A percentile compares a stretch with the other conserved stretches of the same genome.
These are phyloP conservation scores for Paracamarosporium sp. DNA, from an alignment of 2,329 filamentous ascomycete species.

Conservation along the genomic window DNA sequence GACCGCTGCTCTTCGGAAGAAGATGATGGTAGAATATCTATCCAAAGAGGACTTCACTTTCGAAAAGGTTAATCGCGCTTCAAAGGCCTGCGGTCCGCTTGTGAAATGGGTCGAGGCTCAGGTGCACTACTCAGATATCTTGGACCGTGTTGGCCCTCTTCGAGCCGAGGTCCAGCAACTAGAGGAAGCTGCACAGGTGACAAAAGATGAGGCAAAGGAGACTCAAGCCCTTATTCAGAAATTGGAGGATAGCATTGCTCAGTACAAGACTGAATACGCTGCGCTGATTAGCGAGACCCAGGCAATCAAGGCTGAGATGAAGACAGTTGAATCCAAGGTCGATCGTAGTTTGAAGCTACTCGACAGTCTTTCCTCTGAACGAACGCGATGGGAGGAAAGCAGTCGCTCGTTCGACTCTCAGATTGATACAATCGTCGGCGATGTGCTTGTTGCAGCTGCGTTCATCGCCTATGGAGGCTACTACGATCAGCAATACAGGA, in stretches of 20 bases:
- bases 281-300: slow-evolving; percentile 96
- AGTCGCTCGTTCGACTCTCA: slow-evolving; percentile 99
- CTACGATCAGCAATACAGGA: slow-evolving; percentile 97
- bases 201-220: slow-evolving; percentile 89
- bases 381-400: slow-evolving; percentile 92
- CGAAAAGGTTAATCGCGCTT: slow-evolving; percentile 93
- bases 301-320: slow-evolving; percentile 97
- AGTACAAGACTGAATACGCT: slow-evolving; percentile 95
- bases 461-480: slow-evolving; percentile 97
- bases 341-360: slow-evolving; percentile 93
- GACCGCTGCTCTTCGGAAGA: slow-evolving; percentile 80
- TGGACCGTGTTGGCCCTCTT: slow-evolving; percentile 90
- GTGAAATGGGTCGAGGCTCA: slow-evolving; percentile 98
- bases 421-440: slow-evolving; percentile 93
- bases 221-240: slow-evolving; percentile 86
- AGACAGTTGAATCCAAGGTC: slow-evolving; percentile 95
- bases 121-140: slow-evolving; percentile 96
- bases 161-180: slow-evolving; percentile 87
- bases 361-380: slow-evolving; percentile 93
- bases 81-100: slow-evolving; percentile 93
- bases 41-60: slow-evolving; percentile 95
- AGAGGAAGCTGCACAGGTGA: slow-evolving; percentile 87
- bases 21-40: slow-evolving; percentile 92
- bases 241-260: slow-evolving; percentile 89
- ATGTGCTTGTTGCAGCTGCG: slow-evolving; percentile 93